Evolutionary conservation across 495 filamentous ascomycete species (phyloP).

Genomic region (Penicillium paxilli): DNA sequence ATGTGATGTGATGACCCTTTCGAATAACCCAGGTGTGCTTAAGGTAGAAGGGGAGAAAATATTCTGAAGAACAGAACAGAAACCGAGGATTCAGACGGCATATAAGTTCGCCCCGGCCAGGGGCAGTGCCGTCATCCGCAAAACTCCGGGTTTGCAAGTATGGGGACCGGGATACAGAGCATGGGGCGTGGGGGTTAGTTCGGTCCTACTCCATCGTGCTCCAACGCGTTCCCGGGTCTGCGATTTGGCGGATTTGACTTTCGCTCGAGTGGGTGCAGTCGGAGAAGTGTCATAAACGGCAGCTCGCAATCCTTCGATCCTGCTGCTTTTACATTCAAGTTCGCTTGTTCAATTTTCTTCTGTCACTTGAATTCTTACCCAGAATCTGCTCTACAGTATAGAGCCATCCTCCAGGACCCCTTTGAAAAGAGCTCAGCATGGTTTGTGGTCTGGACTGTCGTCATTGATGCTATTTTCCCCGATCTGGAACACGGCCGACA

Average conservation of each 20-base stretch:
- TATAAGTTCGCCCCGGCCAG: constrained; percentile 7
- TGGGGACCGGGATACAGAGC: constrained; percentile 2
- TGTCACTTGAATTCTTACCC: too few relatives aligned
- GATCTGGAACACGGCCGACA: background rate
- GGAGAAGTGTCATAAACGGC: background rate
- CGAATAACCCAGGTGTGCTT: background rate
- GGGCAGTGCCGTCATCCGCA: constrained; percentile 17
- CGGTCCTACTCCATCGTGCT: constrained; percentile 6
- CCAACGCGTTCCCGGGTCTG: constrained; percentile 4
- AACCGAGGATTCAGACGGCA: background rate
- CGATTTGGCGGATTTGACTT: constrained; percentile 7
- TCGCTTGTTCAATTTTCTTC: too few relatives aligned
- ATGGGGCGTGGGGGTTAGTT: constrained; percentile 12
- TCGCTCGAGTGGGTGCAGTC: constrained; percentile 5
- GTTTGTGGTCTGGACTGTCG: background rate
- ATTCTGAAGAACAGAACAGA: background rate
- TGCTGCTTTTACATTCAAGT: too few relatives aligned
- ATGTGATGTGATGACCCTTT: background rate
- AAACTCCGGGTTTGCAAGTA: constrained; percentile 14
- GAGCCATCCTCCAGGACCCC: too few relatives aligned
- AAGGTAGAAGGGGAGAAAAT: background rate
- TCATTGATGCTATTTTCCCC: constrained; percentile 1
- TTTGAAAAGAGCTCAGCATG: too few relatives aligned
- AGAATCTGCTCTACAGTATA: too few relatives aligned
- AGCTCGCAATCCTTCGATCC: background rate